Base-by-base conservation (phyloP, 441 rosid genomes). In the Dalechampia spathulata region DNA sequence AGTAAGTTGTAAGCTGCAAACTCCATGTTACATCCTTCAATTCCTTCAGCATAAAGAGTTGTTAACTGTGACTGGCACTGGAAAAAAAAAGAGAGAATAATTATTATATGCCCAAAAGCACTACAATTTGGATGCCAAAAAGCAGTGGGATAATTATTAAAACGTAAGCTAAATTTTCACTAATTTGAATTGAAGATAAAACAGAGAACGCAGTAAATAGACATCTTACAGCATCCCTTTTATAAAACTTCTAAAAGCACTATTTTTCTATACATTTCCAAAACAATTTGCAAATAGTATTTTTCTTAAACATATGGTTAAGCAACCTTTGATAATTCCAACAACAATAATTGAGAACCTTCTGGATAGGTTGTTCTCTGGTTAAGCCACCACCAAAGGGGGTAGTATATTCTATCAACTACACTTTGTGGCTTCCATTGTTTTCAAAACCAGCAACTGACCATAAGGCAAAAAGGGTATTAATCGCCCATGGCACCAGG, bases 1-100 rank as follows among this genome's bases (percentile, higher is more conserved):
- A 94, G 98, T 47, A 90, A 73, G 75, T 78, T 73, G 75, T 94
- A 94, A 23, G 99, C 99, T 70, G 96, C 76, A 75, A 94, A 94
- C 76, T 94, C 98, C 85, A 81, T 66, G 61, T 72, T 72, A 73
- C 94, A 86, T 55, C 98, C 99, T 66, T 82, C 87, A 60, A 90
- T 87, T 62, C 96, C 98, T 74, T 87, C 98, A 14, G 80, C 85
- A 68, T 94, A 94, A 55, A 94, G 86, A 57, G 78, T 81, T 72
- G 84, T 87, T 70, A 94, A 71, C 79, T 94, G 99, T 27, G 98
- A 87, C 55, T 84, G 96, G 74, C 98, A 94, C 99, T 90, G 87
- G 57, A 72, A 65, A 56, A 72, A 65, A 56, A 55, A 67, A 66
- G 36, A 34, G 55, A 39, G 58, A 62, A 65, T 44, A 26, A 11